Evolutionary conservation across 1,284 basidiomycete species (phyloP).

Genomic region (Marasmius fiardii): DNA sequence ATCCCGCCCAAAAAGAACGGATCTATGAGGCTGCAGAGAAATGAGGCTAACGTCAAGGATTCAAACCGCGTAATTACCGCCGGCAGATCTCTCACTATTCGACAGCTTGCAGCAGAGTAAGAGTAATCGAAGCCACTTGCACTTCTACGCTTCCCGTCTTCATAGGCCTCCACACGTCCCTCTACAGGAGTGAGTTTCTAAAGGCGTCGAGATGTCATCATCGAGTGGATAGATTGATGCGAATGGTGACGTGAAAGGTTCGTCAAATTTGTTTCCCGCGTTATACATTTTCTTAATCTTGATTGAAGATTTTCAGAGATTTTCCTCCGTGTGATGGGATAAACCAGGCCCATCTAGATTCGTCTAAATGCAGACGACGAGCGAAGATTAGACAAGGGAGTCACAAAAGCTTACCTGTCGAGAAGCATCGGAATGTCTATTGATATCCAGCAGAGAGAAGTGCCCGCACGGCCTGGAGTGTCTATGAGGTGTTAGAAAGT

Average conservation of each 20-base stretch:
- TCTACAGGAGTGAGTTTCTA: constrained; percentile 46
- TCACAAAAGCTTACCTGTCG: constrained; percentile 41
- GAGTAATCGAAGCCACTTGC: constrained; percentile 45
- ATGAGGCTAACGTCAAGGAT: constrained; percentile 7
- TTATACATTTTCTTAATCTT: constrained; percentile 57
- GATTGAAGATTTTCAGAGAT: constrained; percentile 70
- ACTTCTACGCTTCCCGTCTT: constrained; percentile 42
- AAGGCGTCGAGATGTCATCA: constrained; percentile 42
- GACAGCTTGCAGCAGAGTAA: not conserved
- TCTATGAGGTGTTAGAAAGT: constrained; percentile 66
- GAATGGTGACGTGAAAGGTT: constrained; percentile 36
- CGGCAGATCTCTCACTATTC: constrained; percentile 68
- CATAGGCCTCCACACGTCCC: constrained; percentile 41
- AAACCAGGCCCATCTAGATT: constrained; percentile 76
- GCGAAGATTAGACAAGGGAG: constrained; percentile 4
- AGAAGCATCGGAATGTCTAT: constrained; percentile 63
- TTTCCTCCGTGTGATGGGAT: constrained; percentile 70
- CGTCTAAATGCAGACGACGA: constrained; percentile 41
- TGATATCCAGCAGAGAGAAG: constrained; percentile 65
- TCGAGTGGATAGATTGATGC: constrained; percentile 26
- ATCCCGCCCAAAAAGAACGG: constrained; percentile 73
- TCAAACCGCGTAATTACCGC: constrained; percentile 39
- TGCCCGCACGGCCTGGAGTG: constrained; percentile 64
- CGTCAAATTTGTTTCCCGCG: constrained; percentile 31
- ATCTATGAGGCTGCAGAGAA: constrained; percentile 56